Evolutionary conservation across 352 stramenopile genomes (phyloP), one percentile per base, ranked within the genome.

Genomic region (Phytophthora pseudosyringae): DNA sequence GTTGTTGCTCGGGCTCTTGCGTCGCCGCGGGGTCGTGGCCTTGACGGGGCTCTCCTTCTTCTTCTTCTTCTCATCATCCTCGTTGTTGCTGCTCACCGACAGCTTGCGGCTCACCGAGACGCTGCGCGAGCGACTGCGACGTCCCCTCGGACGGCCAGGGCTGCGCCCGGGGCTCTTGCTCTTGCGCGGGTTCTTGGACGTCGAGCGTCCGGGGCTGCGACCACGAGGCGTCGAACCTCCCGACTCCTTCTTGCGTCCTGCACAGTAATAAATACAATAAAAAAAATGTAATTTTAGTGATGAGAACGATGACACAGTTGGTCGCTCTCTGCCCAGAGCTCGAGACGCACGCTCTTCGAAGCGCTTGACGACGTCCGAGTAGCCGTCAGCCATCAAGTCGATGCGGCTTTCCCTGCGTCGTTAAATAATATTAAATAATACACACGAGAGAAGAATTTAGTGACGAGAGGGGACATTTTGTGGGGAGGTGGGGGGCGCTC

Each of bases 321-420:
- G 21, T 21, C 21, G 21, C 21, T 21, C 21, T 21, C 21, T 21
- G 21, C 2, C 21, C 32, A 53, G 46, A 15, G 10, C 13, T 2
- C 10, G 13, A 47, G 40, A 43, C 73, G 45, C 59, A 90, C 80
- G 60, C 38, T 86, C 76, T 71, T 94, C 85, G 51, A 83, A 95
- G 33, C 69, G 64, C 50, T 85, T 89, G 54, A 95, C 89, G 59
- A 90, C 68, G 3, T 76, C 54, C 46, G 71, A 86, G 70, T 93
- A 91, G 18, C 85, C 85, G 64, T 95, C 87, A 2, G 83, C 80
- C 49, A 89, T 76, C 28, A 95, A 76, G 50, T 95, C 87, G 39
- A 95, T 78, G 45, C 87, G 87, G 50, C 81, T 95, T 67, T 95
- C 87, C 86, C 86, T 94, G 56, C 21, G 43, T 5, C 11, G 5